Evolutionary conservation across 768 basidiomycete species (phyloP), one percentile per base, ranked within the genome.

Genomic region (Pulveroboletus ravenelii): DNA sequence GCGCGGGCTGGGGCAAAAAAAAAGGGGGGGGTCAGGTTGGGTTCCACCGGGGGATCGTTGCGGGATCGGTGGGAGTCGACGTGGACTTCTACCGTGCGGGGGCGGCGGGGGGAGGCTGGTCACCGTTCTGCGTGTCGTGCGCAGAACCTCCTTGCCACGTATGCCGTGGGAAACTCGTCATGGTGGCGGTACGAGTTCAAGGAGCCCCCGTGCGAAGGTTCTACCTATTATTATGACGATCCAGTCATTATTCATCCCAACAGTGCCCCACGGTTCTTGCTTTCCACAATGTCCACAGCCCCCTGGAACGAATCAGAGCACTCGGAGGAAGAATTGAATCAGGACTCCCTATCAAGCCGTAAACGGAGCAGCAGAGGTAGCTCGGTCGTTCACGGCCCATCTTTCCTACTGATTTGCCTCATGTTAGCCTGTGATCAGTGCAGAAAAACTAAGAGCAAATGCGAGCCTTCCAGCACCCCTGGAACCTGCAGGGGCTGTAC

Each of bases 371-470:
- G 81, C 61, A 74, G 83, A 67, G 84, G 83, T 81, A 50, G 60
- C 43, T 23, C 17, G n/a, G 12, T 43, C 43, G 20, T 50, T 55
- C 36, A 38, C 48, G 50, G 5, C 8, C 39, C 47, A 18, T 41
- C n/a, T 50, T 47, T 46, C 14, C 36, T 47, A 46, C 54, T 64
- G 20, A 67, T 45, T 46, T 39, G 10, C 47, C 32, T 40, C 36
- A 27, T 41, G 30, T 54, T 58, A 89, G 89, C 89, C 30, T 93
- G 89, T 59, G 89, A 92, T 72, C 85, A 90, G 57, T 93, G 89
- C 59, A 77, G 89, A 43, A 92, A 89, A 72, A 86, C 86, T 7
- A 93, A 91, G 70, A 87, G 85, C 72, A 90, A 91, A 65, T 92
- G 90, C 62, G 88, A 90, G 62, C 78, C 81, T 41, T 71, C 69